These are phyloP conservation scores for Blastobotrys ciferrii DNA, from an alignment of 1,139 yeast species.

Conservation along the genomic window DNA sequence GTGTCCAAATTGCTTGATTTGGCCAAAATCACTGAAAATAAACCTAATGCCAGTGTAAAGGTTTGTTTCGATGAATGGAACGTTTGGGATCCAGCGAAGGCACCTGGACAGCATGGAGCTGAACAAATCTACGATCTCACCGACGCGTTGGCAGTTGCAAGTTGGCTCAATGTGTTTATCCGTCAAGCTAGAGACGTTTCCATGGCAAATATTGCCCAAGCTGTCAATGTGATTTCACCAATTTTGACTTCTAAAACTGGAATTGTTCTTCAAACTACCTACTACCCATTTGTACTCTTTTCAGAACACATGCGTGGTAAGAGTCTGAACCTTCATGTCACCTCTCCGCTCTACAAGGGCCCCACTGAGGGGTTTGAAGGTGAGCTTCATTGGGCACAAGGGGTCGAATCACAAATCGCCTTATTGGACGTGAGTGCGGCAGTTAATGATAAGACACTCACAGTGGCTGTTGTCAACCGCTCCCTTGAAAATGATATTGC, in stretches of 20 bases:
- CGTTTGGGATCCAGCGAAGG: slow-evolving; percentile 40
- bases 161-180: slow-evolving; percentile 39
- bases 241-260: slow-evolving; percentile 35
- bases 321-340: slow-evolving; percentile 34
- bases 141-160: slow-evolving; percentile 39
- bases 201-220: slow-evolving; percentile 40
- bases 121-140: slow-evolving; percentile 37
- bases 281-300: slow-evolving; percentile 34
- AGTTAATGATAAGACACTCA: slow-evolving; percentile 22
- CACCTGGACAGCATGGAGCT: slow-evolving; percentile 36
- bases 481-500: slow-evolving; percentile 29
- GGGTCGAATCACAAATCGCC: slow-evolving; percentile 24
- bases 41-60: slow-evolving; percentile 26
- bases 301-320: slow-evolving; percentile 38
- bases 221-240: slow-evolving; percentile 41
- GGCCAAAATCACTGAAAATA: slow-evolving; percentile 29
- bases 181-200: slow-evolving; percentile 36
- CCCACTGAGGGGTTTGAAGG: slow-evolving; percentile 29
- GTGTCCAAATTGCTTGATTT: slow-evolving; percentile 35
- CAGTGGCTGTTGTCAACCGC: slow-evolving; percentile 37
- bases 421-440: slow-evolving; percentile 33
- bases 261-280: slow-evolving; percentile 36
- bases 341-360: slow-evolving; percentile 33
- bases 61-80: slow-evolving; percentile 42
- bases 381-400: slow-evolving; percentile 27